These are phyloP conservation scores for Barnettozyma sucrosica DNA, from an alignment of 805 yeast genomes.

Conservation along the genomic window DNA sequence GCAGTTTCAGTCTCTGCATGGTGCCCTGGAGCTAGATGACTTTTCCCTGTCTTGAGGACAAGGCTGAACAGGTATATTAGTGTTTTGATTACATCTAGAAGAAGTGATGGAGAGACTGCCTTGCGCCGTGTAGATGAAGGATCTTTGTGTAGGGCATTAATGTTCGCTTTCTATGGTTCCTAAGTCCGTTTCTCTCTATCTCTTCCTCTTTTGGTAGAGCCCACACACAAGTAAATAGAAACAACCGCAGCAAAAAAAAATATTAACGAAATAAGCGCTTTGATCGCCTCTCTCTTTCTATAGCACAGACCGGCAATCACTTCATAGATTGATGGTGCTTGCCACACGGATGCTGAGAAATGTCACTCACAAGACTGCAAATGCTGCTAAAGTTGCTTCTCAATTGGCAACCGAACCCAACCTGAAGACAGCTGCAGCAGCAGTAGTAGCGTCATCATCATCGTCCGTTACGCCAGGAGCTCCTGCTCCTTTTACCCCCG, in stretches of 20 bases:
- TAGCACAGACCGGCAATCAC: too few relatives aligned
- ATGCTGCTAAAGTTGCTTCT: background rate
- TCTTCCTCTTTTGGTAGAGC: background rate
- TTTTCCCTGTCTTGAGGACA: constrained; percentile 12
- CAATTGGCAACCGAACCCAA: background rate
- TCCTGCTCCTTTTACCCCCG: background rate
- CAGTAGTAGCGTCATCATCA: too few relatives aligned
- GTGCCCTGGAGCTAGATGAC: constrained; percentile 22
- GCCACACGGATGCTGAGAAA: background rate
- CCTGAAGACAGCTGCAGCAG: background rate
- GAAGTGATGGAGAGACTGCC: background rate
- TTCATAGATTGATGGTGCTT: background rate
- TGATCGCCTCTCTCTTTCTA: too few relatives aligned
- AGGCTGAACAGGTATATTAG: background rate
- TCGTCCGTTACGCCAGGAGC: background rate
- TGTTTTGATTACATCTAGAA: too few relatives aligned
- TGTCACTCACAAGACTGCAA: background rate
- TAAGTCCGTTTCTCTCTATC: background rate
- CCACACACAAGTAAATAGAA: background rate
- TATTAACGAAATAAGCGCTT: too few relatives aligned
- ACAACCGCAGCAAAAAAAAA: background rate
- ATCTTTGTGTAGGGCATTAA: too few relatives aligned
- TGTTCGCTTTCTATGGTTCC: too few relatives aligned
- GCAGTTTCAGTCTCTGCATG: constrained; percentile 20
- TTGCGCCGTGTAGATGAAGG: too few relatives aligned